Evolutionary conservation across 2,329 filamentous ascomycete species (phyloP).

Genomic region (Periglandula ipomoeae): DNA sequence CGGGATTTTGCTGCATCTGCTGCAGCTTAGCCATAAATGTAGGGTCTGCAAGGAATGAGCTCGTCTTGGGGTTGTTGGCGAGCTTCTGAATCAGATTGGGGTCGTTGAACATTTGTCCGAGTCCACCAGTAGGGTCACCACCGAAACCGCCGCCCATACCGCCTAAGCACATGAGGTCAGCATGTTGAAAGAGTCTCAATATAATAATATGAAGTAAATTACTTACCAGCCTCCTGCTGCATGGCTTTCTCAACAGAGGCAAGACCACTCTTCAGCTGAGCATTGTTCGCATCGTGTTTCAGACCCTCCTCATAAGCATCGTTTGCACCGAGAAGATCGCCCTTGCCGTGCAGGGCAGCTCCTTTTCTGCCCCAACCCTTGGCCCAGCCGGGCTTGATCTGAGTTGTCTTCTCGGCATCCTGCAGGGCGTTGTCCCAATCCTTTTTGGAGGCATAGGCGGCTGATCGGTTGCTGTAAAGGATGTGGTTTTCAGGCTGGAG

Average conservation of each 20-base stretch:
- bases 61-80: constrained; percentile 89
- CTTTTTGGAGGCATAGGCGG: constrained; percentile 76
- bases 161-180: constrained; percentile 7
- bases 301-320: constrained; percentile 93
- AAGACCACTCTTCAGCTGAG: constrained; percentile 83
- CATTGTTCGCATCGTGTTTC: constrained; percentile 85
- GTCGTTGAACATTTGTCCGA: constrained; percentile 93
- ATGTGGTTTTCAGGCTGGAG: constrained; percentile 88
- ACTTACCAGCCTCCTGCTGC: constrained; percentile 41
- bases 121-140: constrained; percentile 60
- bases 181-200: not conserved
- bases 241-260: constrained; percentile 82
- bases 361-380: constrained; percentile 96
- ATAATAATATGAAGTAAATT: not conserved
- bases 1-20: constrained; percentile 70
- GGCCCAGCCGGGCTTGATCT: constrained; percentile 95
- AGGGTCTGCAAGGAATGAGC: constrained; percentile 66
- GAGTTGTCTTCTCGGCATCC: constrained; percentile 87
- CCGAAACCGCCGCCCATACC: constrained; percentile 22
- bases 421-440: constrained; percentile 77
- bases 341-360: constrained; percentile 77
- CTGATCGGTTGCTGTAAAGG: constrained; percentile 95
- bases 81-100: constrained; percentile 85
- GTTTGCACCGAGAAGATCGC: constrained; percentile 74
- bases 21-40: constrained; percentile 88